Percentiles rank a stretch among this genome's conserved stretches.
Evolutionary conservation across 1,139 yeast genomes (phyloP).

Genomic region (Scheffersomyces lignicola): DNA sequence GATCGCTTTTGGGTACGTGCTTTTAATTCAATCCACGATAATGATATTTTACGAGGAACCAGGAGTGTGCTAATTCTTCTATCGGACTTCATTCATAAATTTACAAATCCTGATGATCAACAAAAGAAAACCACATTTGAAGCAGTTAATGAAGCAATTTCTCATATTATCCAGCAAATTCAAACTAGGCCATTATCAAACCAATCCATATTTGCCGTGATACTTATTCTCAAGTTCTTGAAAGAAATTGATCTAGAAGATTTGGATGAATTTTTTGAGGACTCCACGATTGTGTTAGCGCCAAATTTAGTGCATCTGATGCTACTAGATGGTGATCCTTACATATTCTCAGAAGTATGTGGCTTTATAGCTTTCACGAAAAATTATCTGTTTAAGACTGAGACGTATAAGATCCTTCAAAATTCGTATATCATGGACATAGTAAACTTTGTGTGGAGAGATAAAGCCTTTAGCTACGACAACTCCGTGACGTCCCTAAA

Average conservation of each 20-base stretch:
- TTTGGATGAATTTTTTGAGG: conserved; percentile 13
- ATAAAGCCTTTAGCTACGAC: conserved; percentile 32
- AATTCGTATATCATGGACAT: conserved; percentile 60
- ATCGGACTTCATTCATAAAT: no score
- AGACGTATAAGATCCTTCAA: conserved; percentile 35
- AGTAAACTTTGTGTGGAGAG: conserved; percentile 65
- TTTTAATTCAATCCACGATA: no score
- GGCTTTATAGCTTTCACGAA: conserved; percentile 50
- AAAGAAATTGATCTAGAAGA: conserved; percentile 10
- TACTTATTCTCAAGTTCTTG: conserved; percentile 13
- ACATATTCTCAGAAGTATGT: conserved; percentile 48
- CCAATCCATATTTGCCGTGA: conserved; percentile 9
- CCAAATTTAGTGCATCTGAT: conserved; percentile 37
- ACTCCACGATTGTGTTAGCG: conserved; percentile 21
- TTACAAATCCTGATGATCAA: no score
- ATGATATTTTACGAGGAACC: no score
- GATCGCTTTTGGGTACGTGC: no score
- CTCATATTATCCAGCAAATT: no score
- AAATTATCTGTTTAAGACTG: conserved; percentile 17
- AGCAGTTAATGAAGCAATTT: no score
- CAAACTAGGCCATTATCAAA: no score
- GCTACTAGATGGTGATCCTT: conserved; percentile 40
- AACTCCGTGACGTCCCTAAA: conserved; percentile 14
- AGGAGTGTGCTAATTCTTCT: no score
- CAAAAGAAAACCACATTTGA: no score